Base-by-base conservation (phyloP, 2,329 filamentous ascomycete genomes). In the Apiospora saccharicola region DNA sequence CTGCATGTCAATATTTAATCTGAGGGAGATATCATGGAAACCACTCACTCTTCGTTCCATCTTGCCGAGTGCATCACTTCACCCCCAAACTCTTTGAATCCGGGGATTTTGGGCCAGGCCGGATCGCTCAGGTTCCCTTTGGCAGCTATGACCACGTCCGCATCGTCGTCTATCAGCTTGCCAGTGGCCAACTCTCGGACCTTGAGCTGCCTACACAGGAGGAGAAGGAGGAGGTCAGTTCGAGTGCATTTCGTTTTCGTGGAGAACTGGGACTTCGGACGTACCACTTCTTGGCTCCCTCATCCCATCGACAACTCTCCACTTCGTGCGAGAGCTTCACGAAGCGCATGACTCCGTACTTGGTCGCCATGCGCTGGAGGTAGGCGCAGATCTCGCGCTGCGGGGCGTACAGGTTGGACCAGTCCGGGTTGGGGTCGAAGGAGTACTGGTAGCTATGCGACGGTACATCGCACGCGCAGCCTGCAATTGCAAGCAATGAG, bases 371-470 rank as follows among this genome's bases (percentile, higher is more conserved):
- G 41, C 79, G 80, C 69, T 85, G 81, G 26, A 88, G 83, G 73
- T 89, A 89, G 13, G 81, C 78, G 47, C 83, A 83, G 46, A 88
- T 87, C 76, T 90, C 87, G n/a, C 70, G 69, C 34, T 82, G 83
- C 0, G 84, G 83, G 2, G 85, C 85, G 74, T 89, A 90, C 49
- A 88, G 84, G 26, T 83, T 79, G 12, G 85, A 86, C 88, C 88
- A 90, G 72, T 86, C 77, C 4, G 87, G 85, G 71, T 90, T 90
- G 0, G 88, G 87, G 37, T 87, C 86, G 78, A 87, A 89, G 0
- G 86, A 83, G 75, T 88, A 89, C 73, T 88, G 87, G 76, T 90
- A 90, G 10, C 87, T 88, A 74, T 89, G 87, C 8, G 85, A 82
- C 7, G 81, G 81, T 22, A 82, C 77, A 57, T 81, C 80, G 71